Evolutionary conservation across 805 yeast genomes (phyloP), one percentile per base, ranked within the genome.

Genomic region (Metschnikowia santaceciliae): DNA sequence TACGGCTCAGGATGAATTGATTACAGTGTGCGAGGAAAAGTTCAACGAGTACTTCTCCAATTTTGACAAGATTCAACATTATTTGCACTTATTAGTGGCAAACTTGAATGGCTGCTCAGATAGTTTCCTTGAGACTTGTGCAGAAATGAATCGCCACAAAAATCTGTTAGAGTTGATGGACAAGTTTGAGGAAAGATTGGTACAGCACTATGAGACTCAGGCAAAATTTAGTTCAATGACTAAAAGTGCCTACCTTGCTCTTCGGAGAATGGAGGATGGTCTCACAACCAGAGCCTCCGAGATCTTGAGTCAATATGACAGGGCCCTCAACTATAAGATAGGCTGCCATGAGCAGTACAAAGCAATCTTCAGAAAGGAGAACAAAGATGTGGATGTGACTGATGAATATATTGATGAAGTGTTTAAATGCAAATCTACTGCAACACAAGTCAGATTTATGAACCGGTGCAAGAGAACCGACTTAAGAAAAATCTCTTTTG

Each of bases 71-170:
- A 33, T 43, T 8, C 38, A 34, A 20, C 30, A 22, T 15, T 34
- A 43, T n/a, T 22, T 43, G 32, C 46, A 43, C 15, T n/a, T 32
- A 19, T 19, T 34, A 11, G 38, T 33, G 46, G 46, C 46, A 14
- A 22, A n/a, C 10, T 43, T 43, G 46, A 22, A 22, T 20, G 46
- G 38, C 6, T 20, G 13, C 13, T 19, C 38, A 2, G 30, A 33
- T 4, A 14, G 37, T 11, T 34, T 43, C 20, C 7, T 8, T 10
- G 38, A 43, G 10, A 34, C 32, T 7, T 20, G 38, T 11, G 46
- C 33, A 6, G 33, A 22, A 7, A n/a, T 43, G 33, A 15, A n/a
- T 7, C 38, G 38, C 38, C 5, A 20, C 5, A 14, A 43, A 6
- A 14, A 19, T 3, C 6, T 6, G 19, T 23, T 38, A n/a, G 46